Base-by-base conservation (phyloP, 2,329 filamentous ascomycete species). In the Balansia obtecta region DNA sequence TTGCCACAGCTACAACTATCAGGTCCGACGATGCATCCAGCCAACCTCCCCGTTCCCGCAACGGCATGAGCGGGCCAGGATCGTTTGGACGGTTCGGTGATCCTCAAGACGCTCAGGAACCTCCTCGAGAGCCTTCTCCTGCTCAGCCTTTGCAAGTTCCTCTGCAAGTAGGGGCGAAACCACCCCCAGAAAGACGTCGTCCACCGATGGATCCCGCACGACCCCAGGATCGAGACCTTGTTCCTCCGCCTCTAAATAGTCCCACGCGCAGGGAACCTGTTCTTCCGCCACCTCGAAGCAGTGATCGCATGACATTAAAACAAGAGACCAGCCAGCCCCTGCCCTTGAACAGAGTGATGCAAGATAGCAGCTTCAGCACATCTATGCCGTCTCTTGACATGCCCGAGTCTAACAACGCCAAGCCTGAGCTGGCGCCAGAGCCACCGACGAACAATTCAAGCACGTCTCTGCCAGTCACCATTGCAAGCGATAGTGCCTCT, bases 171-270 rank as follows among this genome's bases (percentile, higher is more conserved):
- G 54, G 62, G 8, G 73, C 73, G 37, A 67, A 75, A 20, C 71
- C 70, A 34, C 73, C 78, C 1, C 83, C 83, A 0, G 81, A 85
- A 57, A 72, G 83, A 54, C 81, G 75, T 61, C 70, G 83, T 46
- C 83, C 83, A 2, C 80, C 82, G 0, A 84, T 86, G 79, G 77
- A 83, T 52, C 74, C 76, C 8, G 64, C 75, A 7, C 69, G 77
- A 33, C 76, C 76, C 8, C 69, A 72, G 46, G 72, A 81, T 55
- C 72, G 71, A 45, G 74, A 77, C 48, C 63, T 82, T 37, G 76
- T 82, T 2, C 78, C 78, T 7, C 77, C 76, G 3, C 78, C 78
- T 5, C 59, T 82, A 41, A 76, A 77, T 65, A 79, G 75, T 56
- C 71, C 73, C 8, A 63, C 65, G 50, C 73, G 72, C 44, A 69